Evolutionary conservation across 108 stramenopile genomes (phyloP), one percentile per base, ranked within the genome.

Genomic region (Aurantiochytrium sp.): DNA sequence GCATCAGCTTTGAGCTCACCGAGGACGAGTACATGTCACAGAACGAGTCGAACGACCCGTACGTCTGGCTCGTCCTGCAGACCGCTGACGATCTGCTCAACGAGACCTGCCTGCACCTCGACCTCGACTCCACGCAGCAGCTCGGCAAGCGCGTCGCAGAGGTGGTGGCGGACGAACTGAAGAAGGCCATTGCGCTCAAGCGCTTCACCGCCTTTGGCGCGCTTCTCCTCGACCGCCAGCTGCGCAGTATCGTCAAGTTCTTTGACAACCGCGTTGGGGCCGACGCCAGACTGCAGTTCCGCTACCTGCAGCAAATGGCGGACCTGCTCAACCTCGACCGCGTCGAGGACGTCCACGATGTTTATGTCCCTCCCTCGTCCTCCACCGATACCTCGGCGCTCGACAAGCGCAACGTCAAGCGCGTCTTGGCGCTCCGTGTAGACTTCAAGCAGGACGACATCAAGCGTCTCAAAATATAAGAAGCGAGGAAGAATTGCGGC

Each of bases 401-500:
- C 42, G 73, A 41, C 24, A 41, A 30, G n/a, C 21, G 45, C 6
- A 24, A 12, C 6, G 73, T 81, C n/a, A 81, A 81, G 45, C 73
- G 73, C 30, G 73, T n/a, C 45, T 81, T 81, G 45, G 73, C 73
- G n/a, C 73, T 81, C 19, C 73, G 73, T 22, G 73, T 48, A 12
- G 73, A 81, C 73, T 81, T 81, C 24, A 81, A 81, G 45, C 45
- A 41, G n/a, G 73, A 81, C 42, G 73, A 81, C 45, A 81, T 81
- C 45, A 81, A 81, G 73, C 73, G 73, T 19, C 45, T 81, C 42
- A 81, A 81, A 24, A 48, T 81, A 24, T 81, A 42, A 81, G 8
- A 65, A n/a, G n/a, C n/a, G n/a, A n/a, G n/a, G n/a, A n/a, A n/a
- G n/a, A n/a, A n/a, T n/a, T n/a, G n/a, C n/a, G n/a, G n/a, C n/a